Evolutionary conservation across 2,329 filamentous ascomycete species (phyloP), one percentile per base, ranked within the genome.

Genomic region (Aulographum hederae): DNA sequence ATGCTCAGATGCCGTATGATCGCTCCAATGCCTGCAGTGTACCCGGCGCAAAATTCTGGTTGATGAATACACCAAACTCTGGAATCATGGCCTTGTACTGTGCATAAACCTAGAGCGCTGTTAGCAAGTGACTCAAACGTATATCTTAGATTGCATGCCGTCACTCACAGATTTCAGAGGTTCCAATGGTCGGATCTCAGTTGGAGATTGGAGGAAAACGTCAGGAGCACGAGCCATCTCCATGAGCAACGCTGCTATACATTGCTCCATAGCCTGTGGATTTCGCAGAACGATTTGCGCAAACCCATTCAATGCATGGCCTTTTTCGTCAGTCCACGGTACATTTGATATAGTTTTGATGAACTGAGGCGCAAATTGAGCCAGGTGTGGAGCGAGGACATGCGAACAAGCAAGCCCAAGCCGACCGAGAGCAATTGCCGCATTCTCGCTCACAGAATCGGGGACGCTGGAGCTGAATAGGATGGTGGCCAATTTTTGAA

Each of bases 311-410:
- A 95, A 81, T 0, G 89, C 86, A 17, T 85, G 85, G 1, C 79
- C 82, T 58, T 98, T 98, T 56, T 98, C 89, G 37, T 92, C 80
- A 2, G 82, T 86, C 46, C 80, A 76, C 32, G 82, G 77, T 19
- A 95, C 77, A 39, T 82, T 78, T 37, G 72, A 69, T 68, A 98
- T 91, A 3, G 76, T 72, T 32, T 62, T 65, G 33, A 98, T 57
- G 58, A 94, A 95, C 21, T 78, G 70, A 21, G 76, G 71, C 0
- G 86, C 82, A 50, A 91, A 92, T 19, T 69, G 75, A 13, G 69
- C 65, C 25, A 98, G 67, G 38, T 81, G 77, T 2, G 82, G 75
- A 1, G 82, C 81, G 34, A 98, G 61, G 32, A 73, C 62, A 30
- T 80, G 72, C 6, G 77, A 67, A 47, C 78, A 86, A 37, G 77